Conservation (phyloP, 2,329 filamentous ascomycete genomes). For the Sporothrix protearum region DNA sequence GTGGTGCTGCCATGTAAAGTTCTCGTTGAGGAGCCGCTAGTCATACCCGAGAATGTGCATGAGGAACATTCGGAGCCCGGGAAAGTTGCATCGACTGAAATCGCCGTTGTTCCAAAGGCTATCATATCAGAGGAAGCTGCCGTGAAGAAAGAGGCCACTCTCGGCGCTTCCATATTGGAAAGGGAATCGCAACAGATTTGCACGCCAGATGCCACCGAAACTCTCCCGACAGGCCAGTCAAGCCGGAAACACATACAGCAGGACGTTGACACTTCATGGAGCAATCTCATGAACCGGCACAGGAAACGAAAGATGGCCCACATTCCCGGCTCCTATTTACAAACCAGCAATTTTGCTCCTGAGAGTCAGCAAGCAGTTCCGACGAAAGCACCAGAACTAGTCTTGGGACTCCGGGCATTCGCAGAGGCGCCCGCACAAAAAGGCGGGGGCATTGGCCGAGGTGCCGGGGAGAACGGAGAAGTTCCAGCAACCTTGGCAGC, state of each 20-base stretch:
- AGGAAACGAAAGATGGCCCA: not conserved
- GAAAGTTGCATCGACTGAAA: not conserved
- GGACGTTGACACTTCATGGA: not conserved
- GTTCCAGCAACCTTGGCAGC: not conserved
- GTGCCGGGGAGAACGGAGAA: not conserved
- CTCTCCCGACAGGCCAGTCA: not conserved
- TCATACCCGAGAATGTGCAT: not conserved
- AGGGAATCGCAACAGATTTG: too few species aligned
- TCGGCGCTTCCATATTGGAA: not conserved
- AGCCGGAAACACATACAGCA: not conserved
- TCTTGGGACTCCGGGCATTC: slow-evolving; percentile 14
- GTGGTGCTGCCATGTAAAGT: too few species aligned
- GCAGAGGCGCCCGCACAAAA: not conserved
- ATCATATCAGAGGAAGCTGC: not conserved
- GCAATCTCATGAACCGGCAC: not conserved
- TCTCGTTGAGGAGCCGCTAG: not conserved
- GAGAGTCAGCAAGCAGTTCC: not conserved
- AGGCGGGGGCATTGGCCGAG: not conserved
- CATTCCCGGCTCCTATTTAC: too few species aligned
- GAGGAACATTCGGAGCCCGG: not conserved
- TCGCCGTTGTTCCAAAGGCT: not conserved
- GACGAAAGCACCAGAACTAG: slow-evolving; percentile 12
- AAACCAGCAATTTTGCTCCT: not conserved
- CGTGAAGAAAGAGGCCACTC: not conserved
- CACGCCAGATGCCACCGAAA: not conserved